Evolutionary conservation across 2,329 filamentous ascomycete species (phyloP).

Genomic region (Aspergillus ochraceoroseus): DNA sequence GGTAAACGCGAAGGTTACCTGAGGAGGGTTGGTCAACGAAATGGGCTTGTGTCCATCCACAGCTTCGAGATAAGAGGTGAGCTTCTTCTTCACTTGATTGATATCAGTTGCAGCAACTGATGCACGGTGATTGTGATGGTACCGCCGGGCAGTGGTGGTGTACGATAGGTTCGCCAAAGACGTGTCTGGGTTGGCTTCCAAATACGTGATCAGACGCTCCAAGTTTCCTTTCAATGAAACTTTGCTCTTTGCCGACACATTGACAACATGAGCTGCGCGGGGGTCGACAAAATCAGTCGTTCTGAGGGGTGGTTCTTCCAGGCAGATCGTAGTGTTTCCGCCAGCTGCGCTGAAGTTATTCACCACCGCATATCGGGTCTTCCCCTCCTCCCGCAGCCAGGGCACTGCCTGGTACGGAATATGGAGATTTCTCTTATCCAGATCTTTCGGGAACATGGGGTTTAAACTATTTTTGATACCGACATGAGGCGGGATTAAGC

Average conservation of each 20-base stretch:
- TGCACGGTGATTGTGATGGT: conserved; percentile 27
- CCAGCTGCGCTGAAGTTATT: conserved; percentile 68
- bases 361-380: conserved; percentile 42
- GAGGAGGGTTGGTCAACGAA: conserved; percentile 8
- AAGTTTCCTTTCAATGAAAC: conserved; percentile 49
- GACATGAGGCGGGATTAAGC: conserved; percentile 59
- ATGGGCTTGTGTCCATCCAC: conserved; percentile 54
- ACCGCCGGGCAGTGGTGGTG: conserved; percentile 56
- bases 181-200: conserved; percentile 27
- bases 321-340: conserved; percentile 60
- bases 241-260: conserved; percentile 53
- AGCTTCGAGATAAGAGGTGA: background rate
- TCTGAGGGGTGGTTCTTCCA: conserved; percentile 54
- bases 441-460: conserved; percentile 28
- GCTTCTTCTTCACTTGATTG: conserved; percentile 6
- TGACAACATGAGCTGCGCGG: conserved; percentile 51
- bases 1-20: conserved; percentile 38
- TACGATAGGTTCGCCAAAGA: conserved; percentile 57
- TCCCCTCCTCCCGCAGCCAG: conserved; percentile 22
- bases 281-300: conserved; percentile 36
- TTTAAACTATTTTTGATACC: conserved; percentile 55
- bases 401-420: conserved; percentile 43
- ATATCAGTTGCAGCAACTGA: conserved; percentile 5
- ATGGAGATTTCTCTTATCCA: conserved; percentile 28
- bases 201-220: conserved; percentile 48